These are phyloP conservation scores for Trichoderma harzianum DNA, from an alignment of 2,329 filamentous ascomycete genomes.

Conservation along the genomic window DNA sequence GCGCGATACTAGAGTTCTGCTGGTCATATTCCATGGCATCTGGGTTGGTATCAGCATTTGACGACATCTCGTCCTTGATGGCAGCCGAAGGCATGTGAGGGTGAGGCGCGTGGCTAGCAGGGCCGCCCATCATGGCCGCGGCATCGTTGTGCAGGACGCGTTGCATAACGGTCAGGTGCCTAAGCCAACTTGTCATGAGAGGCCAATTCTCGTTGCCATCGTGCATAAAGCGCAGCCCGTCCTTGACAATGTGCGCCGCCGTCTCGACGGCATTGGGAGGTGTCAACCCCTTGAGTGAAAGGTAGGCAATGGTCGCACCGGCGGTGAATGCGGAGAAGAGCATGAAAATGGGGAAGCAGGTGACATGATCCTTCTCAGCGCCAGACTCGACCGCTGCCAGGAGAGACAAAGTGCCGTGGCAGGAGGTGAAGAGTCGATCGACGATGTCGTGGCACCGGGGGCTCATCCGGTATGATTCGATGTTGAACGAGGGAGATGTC, in stretches of 20 bases:
- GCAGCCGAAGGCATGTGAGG: constrained; percentile 29
- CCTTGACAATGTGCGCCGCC: constrained; percentile 53
- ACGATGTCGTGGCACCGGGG: constrained; percentile 51
- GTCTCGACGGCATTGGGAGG: constrained; percentile 56
- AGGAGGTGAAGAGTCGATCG: constrained; percentile 56
- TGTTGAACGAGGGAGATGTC: constrained; percentile 48
- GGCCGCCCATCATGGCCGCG: constrained; percentile 29
- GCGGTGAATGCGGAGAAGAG: constrained; percentile 60
- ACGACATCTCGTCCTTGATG: constrained; percentile 54
- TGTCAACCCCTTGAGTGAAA: constrained; percentile 59
- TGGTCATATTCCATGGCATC: constrained; percentile 59
- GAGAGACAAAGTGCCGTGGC: constrained; percentile 56
- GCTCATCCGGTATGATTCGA: constrained; percentile 52
- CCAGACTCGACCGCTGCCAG: constrained; percentile 54
- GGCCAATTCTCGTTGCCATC: constrained; percentile 59
- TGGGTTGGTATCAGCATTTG: constrained; percentile 52
- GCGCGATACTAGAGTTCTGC: constrained; percentile 26
- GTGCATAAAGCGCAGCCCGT: constrained; percentile 57
- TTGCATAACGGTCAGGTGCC: constrained; percentile 59
- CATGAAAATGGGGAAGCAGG: constrained; percentile 63
- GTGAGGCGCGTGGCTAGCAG: constrained; percentile 34
- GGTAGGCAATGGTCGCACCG: constrained; percentile 58
- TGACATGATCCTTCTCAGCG: constrained; percentile 54
- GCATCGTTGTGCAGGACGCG: constrained; percentile 57
- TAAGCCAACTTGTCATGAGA: constrained; percentile 56